A percentile compares a stretch with the other conserved stretches of the same genome.
Conservation (phyloP, 2,329 filamentous ascomycete species). For the Xylariomycetidae sp. region DNA sequence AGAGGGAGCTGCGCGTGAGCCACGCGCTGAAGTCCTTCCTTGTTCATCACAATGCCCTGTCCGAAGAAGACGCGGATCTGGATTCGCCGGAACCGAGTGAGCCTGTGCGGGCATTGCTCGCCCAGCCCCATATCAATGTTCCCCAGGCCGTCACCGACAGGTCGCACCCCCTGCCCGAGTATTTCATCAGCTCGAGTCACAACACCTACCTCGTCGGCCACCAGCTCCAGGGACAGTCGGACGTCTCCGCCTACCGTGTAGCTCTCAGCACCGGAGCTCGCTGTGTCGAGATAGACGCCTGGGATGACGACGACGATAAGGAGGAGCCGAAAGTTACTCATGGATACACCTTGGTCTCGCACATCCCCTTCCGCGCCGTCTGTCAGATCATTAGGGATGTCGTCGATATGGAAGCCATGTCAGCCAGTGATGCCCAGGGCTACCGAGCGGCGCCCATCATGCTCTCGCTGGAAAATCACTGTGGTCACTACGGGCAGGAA, state of each 20-base stretch:
- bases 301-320: slow-evolving; percentile 56
- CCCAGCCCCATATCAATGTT: slow-evolving; percentile 51
- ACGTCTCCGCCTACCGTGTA: slow-evolving; percentile 56
- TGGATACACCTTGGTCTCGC: slow-evolving; percentile 61
- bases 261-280: slow-evolving; percentile 57
- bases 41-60: slow-evolving; percentile 44
- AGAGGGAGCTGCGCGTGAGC: slow-evolving; percentile 53
- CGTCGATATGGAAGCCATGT: slow-evolving; percentile 49
- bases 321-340: slow-evolving; percentile 66
- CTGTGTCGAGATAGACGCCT: slow-evolving; percentile 69
- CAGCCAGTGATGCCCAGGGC: slow-evolving; percentile 32
- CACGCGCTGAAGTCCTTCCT: slow-evolving; percentile 51
- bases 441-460: slow-evolving; percentile 51
- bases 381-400: slow-evolving; percentile 61
- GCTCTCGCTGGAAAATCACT: slow-evolving; percentile 64
- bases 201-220: slow-evolving; percentile 68
- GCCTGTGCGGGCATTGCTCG: slow-evolving; percentile 45
- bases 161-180: slow-evolving; percentile 57
- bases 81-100: slow-evolving; percentile 36
- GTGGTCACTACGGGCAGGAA: slow-evolving; percentile 50
- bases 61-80: slow-evolving; percentile 39
- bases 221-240: slow-evolving; percentile 60
- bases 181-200: slow-evolving; percentile 67
- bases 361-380: slow-evolving; percentile 58
- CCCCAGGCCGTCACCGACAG: slow-evolving; percentile 49